Conservation (phyloP, 2,329 filamentous ascomycete species). For the Colletotrichum horii region DNA sequence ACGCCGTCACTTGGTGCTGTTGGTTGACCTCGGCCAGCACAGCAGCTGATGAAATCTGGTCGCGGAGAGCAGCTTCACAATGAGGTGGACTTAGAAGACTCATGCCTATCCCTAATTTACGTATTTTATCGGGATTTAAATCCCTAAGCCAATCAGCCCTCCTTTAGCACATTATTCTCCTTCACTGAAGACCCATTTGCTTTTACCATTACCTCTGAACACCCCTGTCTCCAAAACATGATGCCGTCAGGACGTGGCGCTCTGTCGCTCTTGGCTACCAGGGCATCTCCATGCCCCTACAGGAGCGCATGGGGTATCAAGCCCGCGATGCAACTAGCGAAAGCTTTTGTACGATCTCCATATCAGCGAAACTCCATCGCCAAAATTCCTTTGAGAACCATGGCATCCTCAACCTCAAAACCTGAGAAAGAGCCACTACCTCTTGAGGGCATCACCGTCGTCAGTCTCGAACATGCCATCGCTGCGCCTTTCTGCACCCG, state of each 20-base stretch:
- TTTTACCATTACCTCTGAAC: neutral
- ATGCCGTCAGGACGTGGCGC: neutral
- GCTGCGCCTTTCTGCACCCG: conserved; percentile 60
- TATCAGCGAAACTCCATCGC: neutral
- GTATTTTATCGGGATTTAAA: neutral
- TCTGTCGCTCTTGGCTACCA: neutral
- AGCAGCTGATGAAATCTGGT: neutral
- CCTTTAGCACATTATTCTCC: neutral
- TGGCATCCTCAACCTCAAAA: neutral
- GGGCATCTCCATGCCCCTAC: neutral
- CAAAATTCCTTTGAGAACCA: neutral
- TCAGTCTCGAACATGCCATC: conserved; percentile 60
- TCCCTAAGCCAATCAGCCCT: neutral
- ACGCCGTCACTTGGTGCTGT: neutral
- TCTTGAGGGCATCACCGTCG: conserved; percentile 50
- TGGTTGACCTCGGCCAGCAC: neutral
- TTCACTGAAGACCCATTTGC: neutral
- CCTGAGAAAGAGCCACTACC: conserved; percentile 14
- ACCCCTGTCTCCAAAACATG: neutral
- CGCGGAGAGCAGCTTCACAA: neutral
- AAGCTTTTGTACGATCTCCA: neutral
- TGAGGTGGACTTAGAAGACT: neutral
- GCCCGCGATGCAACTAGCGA: neutral
- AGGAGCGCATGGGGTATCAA: neutral
- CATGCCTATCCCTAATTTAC: neutral